These are phyloP conservation scores for Linnemannia exigua DNA, from an alignment of 192 early-diverging fungal genomes.

Conservation along the genomic window DNA sequence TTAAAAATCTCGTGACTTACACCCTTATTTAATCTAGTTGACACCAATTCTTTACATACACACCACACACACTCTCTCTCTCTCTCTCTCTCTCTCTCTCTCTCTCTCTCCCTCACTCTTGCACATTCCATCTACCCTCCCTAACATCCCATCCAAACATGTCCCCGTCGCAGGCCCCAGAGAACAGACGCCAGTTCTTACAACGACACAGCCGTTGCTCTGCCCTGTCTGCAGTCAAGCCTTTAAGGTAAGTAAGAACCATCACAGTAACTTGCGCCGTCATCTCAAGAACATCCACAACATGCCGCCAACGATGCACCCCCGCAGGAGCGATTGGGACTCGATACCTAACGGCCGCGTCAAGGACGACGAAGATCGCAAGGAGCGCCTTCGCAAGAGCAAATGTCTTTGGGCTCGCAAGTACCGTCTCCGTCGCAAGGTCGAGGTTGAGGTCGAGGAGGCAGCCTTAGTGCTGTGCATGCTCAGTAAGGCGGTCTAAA, in stretches of 20 bases:
- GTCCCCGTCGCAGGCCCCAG: no score
- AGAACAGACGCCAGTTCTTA: no score
- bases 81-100: background rate
- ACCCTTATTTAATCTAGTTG: no score
- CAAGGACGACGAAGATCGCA: constrained; percentile 54
- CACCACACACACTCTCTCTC: background rate
- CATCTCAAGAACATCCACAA: constrained; percentile 49
- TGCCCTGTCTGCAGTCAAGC: no score
- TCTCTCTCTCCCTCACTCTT: no score
- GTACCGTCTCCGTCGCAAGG: constrained; percentile 45
- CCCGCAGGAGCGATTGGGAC: no score
- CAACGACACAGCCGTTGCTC: no score
- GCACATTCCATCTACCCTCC: background rate
- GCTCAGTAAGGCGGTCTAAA: constrained; percentile 32
- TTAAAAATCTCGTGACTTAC: no score
- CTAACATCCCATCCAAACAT: no score
- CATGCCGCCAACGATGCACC: constrained; percentile 46
- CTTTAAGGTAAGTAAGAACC: constrained; percentile 55
- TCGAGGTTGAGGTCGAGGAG: no score
- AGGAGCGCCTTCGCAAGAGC: constrained; percentile 46
- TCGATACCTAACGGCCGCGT: constrained; percentile 45
- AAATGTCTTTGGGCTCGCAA: constrained; percentile 53
- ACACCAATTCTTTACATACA: no score
- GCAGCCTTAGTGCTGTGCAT: constrained; percentile 44
- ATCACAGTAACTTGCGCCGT: constrained; percentile 40